Evolutionary conservation across 306 rosid species (phyloP).

Genomic region (Purshia tridentata): DNA sequence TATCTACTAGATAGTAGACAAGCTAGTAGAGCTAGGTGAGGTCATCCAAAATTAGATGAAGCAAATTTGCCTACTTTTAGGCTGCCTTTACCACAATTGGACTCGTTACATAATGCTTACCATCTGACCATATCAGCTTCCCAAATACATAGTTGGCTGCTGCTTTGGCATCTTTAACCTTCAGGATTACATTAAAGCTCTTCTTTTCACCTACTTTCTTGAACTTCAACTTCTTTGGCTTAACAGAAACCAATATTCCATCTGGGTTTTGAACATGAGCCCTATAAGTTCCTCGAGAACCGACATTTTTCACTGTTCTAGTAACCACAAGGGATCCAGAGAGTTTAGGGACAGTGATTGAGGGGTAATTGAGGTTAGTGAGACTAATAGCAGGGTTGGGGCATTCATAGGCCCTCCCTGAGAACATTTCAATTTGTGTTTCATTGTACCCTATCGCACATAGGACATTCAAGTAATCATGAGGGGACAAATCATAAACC

Average conservation of each 20-base stretch:
- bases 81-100: slow-evolving; percentile 67
- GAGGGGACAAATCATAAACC: slow-evolving; percentile 59
- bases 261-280: slow-evolving; percentile 44
- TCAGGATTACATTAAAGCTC: slow-evolving; percentile 48
- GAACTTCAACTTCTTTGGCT: slow-evolving; percentile 65
- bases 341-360: slow-evolving; percentile 73
- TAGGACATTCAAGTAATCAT: slow-evolving; percentile 63
- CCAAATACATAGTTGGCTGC: slow-evolving; percentile 62
- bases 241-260: slow-evolving; percentile 50
- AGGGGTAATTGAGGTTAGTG: slow-evolving; percentile 74
- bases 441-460: slow-evolving; percentile 65
- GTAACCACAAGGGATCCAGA: slow-evolving; percentile 47
- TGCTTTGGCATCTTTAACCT: slow-evolving; percentile 32
- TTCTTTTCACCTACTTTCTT: slow-evolving; percentile 59
- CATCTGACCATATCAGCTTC: slow-evolving; percentile 75
- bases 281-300: slow-evolving; percentile 58
- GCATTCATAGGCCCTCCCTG: slow-evolving; percentile 43
- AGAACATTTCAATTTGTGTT: slow-evolving; percentile 47
- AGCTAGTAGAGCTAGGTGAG: slow-evolving; percentile 6
- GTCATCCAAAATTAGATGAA: slow-evolving; percentile 15
- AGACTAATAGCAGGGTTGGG: slow-evolving; percentile 32
- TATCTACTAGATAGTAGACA: neutral
- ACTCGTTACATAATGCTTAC: slow-evolving; percentile 66
- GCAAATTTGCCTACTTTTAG: slow-evolving; percentile 24
- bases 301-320: slow-evolving; percentile 73